A percentile compares a stretch with the other conserved stretches of the same genome.
phyloP scores from a whole-genome alignment of 78 protist genomes.

The Cavenderia fasciculata region DNA sequence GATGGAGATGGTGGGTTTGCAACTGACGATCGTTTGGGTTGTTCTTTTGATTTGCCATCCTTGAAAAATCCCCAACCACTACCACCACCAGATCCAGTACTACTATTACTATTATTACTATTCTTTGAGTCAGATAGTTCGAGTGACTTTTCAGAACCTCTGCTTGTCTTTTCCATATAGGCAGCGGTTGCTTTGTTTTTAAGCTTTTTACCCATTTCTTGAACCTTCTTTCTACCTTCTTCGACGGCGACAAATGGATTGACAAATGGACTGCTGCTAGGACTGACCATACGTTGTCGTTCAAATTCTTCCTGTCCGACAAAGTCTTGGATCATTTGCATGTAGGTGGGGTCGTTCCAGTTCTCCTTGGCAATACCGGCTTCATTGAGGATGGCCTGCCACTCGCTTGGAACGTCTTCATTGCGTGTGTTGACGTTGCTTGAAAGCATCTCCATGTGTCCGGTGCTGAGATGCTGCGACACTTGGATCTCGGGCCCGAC shows the following conservation, averaged over 20 bases:
- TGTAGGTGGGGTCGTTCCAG: constrained; percentile 24
- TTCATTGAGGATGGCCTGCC: constrained; percentile 57
- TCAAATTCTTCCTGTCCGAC: background rate
- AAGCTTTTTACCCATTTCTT: background rate
- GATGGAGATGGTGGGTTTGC: no score
- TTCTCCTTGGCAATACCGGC: constrained; percentile 37
- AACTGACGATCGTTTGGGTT: no score
- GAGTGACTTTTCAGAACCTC: no score
- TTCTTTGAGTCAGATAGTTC: no score
- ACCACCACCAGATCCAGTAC: no score
- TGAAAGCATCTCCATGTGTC: constrained; percentile 29
- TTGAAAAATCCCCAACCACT: no score
- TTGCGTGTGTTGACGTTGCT: background rate
- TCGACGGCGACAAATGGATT: no score
- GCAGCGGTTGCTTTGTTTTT: background rate
- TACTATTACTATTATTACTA: no score
- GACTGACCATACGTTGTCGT: background rate
- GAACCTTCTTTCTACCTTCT: background rate
- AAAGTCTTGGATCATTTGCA: background rate
- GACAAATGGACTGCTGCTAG: background rate
- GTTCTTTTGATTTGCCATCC: no score
- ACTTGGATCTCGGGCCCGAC: background rate
- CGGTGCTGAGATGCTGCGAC: background rate
- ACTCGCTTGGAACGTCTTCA: constrained; percentile 25
- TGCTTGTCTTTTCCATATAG: background rate